phyloP scores from a whole-genome alignment of 345 rosid genomes.

The Rhizophora apiculata region DNA sequence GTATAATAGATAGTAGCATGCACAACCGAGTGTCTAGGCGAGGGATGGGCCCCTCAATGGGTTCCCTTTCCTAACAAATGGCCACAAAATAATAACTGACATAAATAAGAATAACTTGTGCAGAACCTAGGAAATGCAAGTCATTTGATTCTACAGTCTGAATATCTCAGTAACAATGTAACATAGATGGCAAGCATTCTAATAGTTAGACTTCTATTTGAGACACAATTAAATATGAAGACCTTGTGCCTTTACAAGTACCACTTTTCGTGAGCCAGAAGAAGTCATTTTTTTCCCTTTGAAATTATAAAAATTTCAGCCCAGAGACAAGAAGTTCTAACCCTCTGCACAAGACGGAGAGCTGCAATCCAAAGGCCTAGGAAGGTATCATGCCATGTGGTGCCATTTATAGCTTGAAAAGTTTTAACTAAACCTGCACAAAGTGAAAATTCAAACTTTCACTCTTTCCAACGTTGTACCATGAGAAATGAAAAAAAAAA shows the following conservation, averaged over 20 bases:
- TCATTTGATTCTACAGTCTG: background rate
- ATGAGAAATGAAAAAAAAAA: background rate
- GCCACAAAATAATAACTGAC: background rate
- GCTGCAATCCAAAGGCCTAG: slow-evolving; percentile 94
- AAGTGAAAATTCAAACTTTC: background rate
- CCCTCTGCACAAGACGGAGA: slow-evolving; percentile 96
- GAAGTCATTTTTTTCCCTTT: background rate
- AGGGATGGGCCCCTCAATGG: slow-evolving; percentile 88
- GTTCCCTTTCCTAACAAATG: slow-evolving; percentile 71
- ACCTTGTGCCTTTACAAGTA: background rate
- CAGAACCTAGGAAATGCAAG: slow-evolving; percentile 1
- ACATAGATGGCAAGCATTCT: background rate
- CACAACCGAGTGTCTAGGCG: slow-evolving; percentile 82
- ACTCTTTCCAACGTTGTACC: background rate
- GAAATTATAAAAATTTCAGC: background rate
- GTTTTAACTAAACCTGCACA: slow-evolving; percentile 88
- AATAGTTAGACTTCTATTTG: background rate
- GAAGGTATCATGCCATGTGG: slow-evolving; percentile 87
- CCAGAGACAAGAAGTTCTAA: slow-evolving; percentile 2
- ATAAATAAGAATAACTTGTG: background rate
- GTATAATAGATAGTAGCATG: slow-evolving; percentile 71
- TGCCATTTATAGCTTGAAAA: slow-evolving; percentile 70
- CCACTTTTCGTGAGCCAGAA: too few species aligned
- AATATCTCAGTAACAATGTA: background rate
- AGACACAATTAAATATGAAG: background rate